Conservation (phyloP, 1,284 basidiomycete species). For the Ceratobasidium sp. region DNA sequence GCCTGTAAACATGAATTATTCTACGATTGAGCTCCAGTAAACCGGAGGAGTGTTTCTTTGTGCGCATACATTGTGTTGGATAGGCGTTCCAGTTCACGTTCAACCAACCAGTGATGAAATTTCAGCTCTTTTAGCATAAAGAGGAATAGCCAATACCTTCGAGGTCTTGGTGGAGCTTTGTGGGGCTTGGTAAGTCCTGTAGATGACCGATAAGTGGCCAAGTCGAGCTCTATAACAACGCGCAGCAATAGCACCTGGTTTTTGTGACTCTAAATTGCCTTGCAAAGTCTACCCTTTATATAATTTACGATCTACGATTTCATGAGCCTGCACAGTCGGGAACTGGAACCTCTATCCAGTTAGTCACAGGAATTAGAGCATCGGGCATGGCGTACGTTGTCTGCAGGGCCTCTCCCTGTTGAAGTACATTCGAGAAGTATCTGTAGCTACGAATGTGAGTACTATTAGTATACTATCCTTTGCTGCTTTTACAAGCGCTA, state of each 20-base stretch:
- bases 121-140: too few species aligned
- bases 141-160: not conserved
- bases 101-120: too few species aligned
- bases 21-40: not conserved
- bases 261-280: too few species aligned
- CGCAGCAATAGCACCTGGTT: too few species aligned
- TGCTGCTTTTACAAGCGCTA: too few species aligned
- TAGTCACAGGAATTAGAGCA: not conserved
- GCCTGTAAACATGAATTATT: not conserved
- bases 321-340: not conserved
- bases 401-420: not conserved
- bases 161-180: not conserved
- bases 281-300: not conserved
- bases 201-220: not conserved
- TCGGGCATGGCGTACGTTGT: not conserved
- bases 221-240: not conserved
- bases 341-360: not conserved
- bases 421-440: too few species aligned
- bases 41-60: not conserved
- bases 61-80: not conserved
- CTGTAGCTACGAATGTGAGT: too few species aligned
- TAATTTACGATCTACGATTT: not conserved
- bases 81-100: not conserved
- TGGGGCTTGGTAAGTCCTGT: not conserved
- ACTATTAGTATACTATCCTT: too few species aligned